phyloP scores from a whole-genome alignment of 352 stramenopile species.

The Globisporangium mamillatum region DNA sequence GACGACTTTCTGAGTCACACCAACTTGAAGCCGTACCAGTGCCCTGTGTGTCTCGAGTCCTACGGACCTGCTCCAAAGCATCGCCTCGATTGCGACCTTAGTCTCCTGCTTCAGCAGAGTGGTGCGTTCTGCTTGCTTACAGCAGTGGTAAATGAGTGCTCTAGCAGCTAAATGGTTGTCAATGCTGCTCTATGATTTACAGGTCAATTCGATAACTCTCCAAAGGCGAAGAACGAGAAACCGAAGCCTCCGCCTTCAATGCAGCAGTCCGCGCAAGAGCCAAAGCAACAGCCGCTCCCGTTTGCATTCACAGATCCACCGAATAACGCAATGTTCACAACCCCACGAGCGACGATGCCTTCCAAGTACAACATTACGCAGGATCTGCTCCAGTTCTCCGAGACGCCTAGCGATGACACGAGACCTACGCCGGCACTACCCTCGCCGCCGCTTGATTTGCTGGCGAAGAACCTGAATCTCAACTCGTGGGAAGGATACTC shows the following conservation, averaged over 20 bases:
- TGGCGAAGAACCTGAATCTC: conserved; percentile 44
- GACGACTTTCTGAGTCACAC: conserved; percentile 36
- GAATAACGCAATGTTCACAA: conserved; percentile 19
- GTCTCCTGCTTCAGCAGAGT: conserved; percentile 56
- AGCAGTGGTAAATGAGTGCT: neutral
- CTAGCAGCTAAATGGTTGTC: neutral
- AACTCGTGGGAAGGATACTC: conserved; percentile 71
- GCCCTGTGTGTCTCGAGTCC: conserved; percentile 41
- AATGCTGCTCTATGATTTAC: neutral
- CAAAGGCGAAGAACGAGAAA: neutral
- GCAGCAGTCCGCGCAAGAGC: neutral
- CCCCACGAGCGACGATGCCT: conserved; percentile 8
- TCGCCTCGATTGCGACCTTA: conserved; percentile 53
- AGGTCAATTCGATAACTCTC: conserved; percentile 16
- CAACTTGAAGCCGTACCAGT: conserved; percentile 36
- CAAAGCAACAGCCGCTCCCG: conserved; percentile 4
- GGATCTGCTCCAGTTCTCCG: conserved; percentile 21
- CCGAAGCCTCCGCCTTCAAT: neutral
- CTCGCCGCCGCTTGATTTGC: conserved; percentile 24
- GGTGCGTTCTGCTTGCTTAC: conserved; percentile 17
- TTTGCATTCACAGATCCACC: conserved; percentile 20
- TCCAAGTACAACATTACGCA: conserved; percentile 25
- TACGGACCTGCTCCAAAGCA: conserved; percentile 47
- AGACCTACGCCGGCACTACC: conserved; percentile 18
- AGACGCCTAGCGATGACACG: conserved; percentile 10